These are phyloP conservation scores for Fallopia convolvulus DNA, from an alignment of 148 eudicot species.

Conservation along the genomic window DNA sequence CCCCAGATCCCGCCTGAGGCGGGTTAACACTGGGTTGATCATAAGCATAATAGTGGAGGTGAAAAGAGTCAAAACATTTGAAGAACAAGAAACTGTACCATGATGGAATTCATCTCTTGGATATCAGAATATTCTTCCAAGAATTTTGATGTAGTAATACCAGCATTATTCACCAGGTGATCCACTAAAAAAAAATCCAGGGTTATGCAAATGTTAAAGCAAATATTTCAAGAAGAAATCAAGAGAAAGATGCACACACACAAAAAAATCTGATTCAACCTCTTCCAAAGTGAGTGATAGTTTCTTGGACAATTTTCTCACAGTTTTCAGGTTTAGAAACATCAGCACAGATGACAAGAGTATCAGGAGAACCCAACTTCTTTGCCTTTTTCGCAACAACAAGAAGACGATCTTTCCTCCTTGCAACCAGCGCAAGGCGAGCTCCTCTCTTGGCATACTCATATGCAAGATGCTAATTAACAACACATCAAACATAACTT, in stretches of 20 bases:
- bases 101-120: not conserved
- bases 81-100: not conserved
- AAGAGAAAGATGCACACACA: too few species aligned
- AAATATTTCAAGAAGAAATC: too few species aligned
- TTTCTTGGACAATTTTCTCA: slow-evolving; percentile 13
- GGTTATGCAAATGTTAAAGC: too few species aligned
- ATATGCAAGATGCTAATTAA: slow-evolving; percentile 14
- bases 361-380: slow-evolving; percentile 21
- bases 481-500: not conserved
- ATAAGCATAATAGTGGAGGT: too few species aligned
- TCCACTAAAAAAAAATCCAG: not conserved
- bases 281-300: slow-evolving; percentile 23
- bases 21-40: too few species aligned
- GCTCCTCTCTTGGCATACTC: slow-evolving; percentile 9
- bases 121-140: not conserved
- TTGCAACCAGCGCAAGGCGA: slow-evolving; percentile 17
- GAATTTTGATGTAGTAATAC: not conserved
- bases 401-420: slow-evolving; percentile 18
- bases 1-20: too few species aligned
- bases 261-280: not conserved
- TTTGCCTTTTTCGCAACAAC: slow-evolving; percentile 18
- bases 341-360: slow-evolving; percentile 18
- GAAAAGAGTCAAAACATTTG: too few species aligned
- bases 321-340: slow-evolving; percentile 15
- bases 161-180: not conserved